Percentiles rank a stretch among this genome's conserved stretches.
These are phyloP conservation scores for Mycotypha africana DNA, from an alignment of 371 early-diverging fungal genomes.

Conservation along the genomic window DNA sequence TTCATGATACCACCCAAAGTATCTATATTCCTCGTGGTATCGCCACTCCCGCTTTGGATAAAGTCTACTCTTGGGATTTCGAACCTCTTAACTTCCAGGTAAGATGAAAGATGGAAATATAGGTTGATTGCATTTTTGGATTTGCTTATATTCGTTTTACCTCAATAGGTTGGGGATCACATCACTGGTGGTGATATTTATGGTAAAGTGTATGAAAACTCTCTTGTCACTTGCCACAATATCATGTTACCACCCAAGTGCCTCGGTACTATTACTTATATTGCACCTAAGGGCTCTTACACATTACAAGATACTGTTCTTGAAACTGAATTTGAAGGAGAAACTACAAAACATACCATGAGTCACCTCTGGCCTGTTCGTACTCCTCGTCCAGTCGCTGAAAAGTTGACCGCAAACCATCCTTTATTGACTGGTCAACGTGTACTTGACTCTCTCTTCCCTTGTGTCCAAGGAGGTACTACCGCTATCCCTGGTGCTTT, in stretches of 20 bases:
- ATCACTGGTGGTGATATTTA: conserved; percentile 98
- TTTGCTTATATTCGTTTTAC: not conserved
- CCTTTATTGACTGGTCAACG: conserved; percentile 99
- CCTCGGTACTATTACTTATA: conserved; percentile 93
- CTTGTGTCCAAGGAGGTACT: conserved; percentile 99
- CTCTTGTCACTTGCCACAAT: conserved; percentile 85
- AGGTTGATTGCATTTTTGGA: not conserved
- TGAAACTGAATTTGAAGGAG: conserved; percentile 93
- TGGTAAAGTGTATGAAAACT: conserved; percentile 97
- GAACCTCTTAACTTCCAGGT: conserved; percentile 86
- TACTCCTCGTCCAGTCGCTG: conserved; percentile 96
- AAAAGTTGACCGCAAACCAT: conserved; percentile 95
- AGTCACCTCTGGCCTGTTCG: conserved; percentile 99
- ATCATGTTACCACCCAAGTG: conserved; percentile 97
- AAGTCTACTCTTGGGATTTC: conserved; percentile 92
- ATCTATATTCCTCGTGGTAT: conserved; percentile 99
- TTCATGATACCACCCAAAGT: conserved; percentile 89
- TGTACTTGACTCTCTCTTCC: conserved; percentile 99
- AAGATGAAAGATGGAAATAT: not conserved
- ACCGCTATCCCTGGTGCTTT: conserved; percentile 99
- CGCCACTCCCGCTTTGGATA: conserved; percentile 95
- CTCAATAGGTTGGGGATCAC: conserved; percentile 84
- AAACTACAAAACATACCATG: conserved; percentile 88
- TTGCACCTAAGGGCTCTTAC: conserved; percentile 96
- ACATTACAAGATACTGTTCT: conserved; percentile 91